Evolutionary conservation across 164 flowering plant genomes (phyloP).

Genomic region (Umbellularia californica): DNA sequence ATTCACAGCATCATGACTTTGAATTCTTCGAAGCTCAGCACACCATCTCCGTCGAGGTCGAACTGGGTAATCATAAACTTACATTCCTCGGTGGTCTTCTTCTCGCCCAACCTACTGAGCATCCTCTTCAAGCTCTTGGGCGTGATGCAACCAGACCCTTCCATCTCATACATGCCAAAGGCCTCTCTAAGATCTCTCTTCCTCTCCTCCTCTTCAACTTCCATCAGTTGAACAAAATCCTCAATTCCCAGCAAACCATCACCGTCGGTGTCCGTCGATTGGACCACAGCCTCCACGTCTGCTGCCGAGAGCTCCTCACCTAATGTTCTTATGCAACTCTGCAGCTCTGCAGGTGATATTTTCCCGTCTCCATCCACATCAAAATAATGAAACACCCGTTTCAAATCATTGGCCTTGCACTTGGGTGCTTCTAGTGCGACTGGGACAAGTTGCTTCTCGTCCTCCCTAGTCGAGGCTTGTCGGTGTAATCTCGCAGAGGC

Average conservation of each 20-base stretch:
- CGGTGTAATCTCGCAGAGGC: neutral
- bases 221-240: conserved; percentile 14
- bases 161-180: conserved; percentile 19
- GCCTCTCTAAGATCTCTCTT: conserved; percentile 16
- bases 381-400: conserved; percentile 27
- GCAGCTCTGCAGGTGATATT: conserved; percentile 24
- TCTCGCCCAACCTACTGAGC: conserved; percentile 25
- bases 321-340: conserved; percentile 9
- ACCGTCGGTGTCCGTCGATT: conserved; percentile 12
- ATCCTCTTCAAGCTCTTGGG: conserved; percentile 22
- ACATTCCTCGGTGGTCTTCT: conserved; percentile 32
- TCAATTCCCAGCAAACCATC: conserved; percentile 16
- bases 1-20: conserved; percentile 30
- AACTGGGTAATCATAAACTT: conserved; percentile 28
- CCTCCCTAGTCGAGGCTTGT: neutral
- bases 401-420: neutral
- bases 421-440: neutral
- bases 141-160: conserved; percentile 15
- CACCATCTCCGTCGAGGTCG: conserved; percentile 41
- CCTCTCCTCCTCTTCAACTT: conserved; percentile 14
- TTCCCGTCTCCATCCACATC: conserved; percentile 30
- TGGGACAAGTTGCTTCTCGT: neutral
- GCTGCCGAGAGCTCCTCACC: conserved; percentile 11
- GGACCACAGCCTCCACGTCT: conserved; percentile 8
- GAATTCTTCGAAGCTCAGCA: conserved; percentile 41